These are phyloP conservation scores for Penicillium sp. DNA, from an alignment of 2,329 filamentous ascomycete genomes.

Conservation along the genomic window DNA sequence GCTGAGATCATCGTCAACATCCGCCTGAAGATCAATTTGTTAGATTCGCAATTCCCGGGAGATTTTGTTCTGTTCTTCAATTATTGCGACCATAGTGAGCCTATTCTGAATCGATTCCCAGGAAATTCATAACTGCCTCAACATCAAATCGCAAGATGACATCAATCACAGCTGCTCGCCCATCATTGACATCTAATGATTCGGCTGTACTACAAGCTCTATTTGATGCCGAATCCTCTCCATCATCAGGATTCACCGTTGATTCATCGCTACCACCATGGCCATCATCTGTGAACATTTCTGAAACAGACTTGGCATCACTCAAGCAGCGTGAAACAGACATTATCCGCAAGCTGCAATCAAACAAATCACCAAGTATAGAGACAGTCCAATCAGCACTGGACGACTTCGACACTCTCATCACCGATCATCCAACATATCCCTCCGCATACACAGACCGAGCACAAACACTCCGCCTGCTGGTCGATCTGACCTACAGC, in stretches of 20 bases:
- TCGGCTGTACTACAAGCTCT: conserved; percentile 45
- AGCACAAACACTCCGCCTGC: conserved; percentile 48
- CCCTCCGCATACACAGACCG: conserved; percentile 56
- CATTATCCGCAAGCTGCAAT: conserved; percentile 40
- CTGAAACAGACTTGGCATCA: conserved; percentile 31
- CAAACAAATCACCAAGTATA: conserved; percentile 13
- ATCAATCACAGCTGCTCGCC: conserved; percentile 20
- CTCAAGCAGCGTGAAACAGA: conserved; percentile 40
- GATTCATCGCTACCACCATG: conserved; percentile 39
- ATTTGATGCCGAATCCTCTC: conserved; percentile 45
- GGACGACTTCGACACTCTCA: conserved; percentile 41
- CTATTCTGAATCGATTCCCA: background rate
- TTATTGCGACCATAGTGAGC: background rate
- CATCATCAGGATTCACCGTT: conserved; percentile 38
- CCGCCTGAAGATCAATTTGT: background rate
- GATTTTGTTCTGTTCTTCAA: background rate
- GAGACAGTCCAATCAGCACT: conserved; percentile 33
- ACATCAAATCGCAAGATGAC: conserved; percentile 13
- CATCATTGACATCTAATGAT: conserved; percentile 42
- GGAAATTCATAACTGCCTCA: background rate
- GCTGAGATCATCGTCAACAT: conserved; percentile 1
- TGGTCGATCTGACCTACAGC: conserved; percentile 25
- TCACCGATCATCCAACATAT: conserved; percentile 46
- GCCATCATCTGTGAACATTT: conserved; percentile 35
- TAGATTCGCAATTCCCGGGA: background rate